phyloP scores from a whole-genome alignment of 192 early-diverging fungal species.

The Linderina pennispora region DNA sequence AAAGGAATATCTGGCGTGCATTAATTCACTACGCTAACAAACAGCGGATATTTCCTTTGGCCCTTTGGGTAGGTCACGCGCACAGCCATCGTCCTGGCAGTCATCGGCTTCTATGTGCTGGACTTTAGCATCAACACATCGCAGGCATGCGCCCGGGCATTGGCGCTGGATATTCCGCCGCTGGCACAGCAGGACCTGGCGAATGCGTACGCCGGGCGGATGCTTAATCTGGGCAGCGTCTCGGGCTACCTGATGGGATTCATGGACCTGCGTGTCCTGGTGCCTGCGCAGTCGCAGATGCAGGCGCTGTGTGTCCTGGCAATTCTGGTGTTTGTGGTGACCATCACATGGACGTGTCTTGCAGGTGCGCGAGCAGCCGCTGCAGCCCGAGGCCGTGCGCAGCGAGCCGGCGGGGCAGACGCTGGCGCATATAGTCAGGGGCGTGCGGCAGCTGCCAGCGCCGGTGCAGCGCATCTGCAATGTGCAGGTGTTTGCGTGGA shows the following conservation, averaged over 20 bases:
- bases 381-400: slow-evolving; percentile 1
- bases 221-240: slow-evolving; percentile 84
- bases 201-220: slow-evolving; percentile 79
- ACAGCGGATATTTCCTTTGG: neutral
- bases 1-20: slow-evolving; percentile 7
- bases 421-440: slow-evolving; percentile 15
- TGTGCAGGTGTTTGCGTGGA: slow-evolving; percentile 93
- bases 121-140: slow-evolving; percentile 94
- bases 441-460: slow-evolving; percentile 51
- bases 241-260: slow-evolving; percentile 84
- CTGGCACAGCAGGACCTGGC: slow-evolving; percentile 73
- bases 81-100: slow-evolving; percentile 64
- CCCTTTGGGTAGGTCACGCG: slow-evolving; percentile 28
- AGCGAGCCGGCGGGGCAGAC: neutral
- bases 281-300: slow-evolving; percentile 72
- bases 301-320: slow-evolving; percentile 78
- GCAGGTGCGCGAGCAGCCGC: slow-evolving; percentile 47
- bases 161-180: slow-evolving; percentile 82
- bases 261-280: slow-evolving; percentile 60
- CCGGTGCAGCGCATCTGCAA: slow-evolving; percentile 80
- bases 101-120: slow-evolving; percentile 79
- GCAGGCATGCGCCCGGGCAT: slow-evolving; percentile 74
- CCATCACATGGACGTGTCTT: slow-evolving; percentile 65
- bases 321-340: slow-evolving; percentile 55
- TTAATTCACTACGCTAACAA: too few relatives aligned